Base-by-base conservation (phyloP, 345 rosid genomes). In the Acer yangbiense region DNA sequence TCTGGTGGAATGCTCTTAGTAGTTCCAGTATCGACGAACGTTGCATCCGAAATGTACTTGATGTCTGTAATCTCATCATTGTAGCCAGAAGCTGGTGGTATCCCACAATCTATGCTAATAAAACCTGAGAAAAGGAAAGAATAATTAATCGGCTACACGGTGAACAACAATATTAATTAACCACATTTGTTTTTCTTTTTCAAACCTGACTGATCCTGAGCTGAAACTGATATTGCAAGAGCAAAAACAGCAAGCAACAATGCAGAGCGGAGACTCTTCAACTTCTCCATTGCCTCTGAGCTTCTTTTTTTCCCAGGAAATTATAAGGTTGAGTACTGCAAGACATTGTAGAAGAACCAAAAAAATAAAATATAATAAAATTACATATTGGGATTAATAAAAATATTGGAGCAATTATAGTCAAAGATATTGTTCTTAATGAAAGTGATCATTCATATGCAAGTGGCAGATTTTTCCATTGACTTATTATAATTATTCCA, bases 101-200 rank as follows among this genome's bases (percentile, higher is more conserved):
- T n/a, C 1, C 83, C 83, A 39, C 83, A 80, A 58, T 80, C 83
- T 50, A 80, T 71, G 48, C 71, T 80, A 35, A 80, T 62, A 71
- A 80, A 80, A 7, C 82, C 82, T 80, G 75, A 12, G 21, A 78
- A 13, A 78, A 29, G 0, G 7, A 69, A 20, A 17, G 55, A 9
- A 23, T 1, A 41, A 50, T 55, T 32, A 11, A 16, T 32, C 13
- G 6, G 7, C 10, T 57, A 9, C 10, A 16, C n/a, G 23, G 16
- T 17, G 55, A 72, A 3, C 39, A 35, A 35, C 39, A 35, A 35
- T 35, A 35, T 35, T 35, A 35, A 35, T 35, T 4, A 35, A 35
- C 39, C 39, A 35, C 39, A 35, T 35, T 35, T 35, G 7, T 4
- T 35, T 35, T 35, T 35, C 39, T 35, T 35, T 35, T 35, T 35